Base-by-base conservation (phyloP, 345 rosid genomes). In the Aquilaria sinensis region DNA sequence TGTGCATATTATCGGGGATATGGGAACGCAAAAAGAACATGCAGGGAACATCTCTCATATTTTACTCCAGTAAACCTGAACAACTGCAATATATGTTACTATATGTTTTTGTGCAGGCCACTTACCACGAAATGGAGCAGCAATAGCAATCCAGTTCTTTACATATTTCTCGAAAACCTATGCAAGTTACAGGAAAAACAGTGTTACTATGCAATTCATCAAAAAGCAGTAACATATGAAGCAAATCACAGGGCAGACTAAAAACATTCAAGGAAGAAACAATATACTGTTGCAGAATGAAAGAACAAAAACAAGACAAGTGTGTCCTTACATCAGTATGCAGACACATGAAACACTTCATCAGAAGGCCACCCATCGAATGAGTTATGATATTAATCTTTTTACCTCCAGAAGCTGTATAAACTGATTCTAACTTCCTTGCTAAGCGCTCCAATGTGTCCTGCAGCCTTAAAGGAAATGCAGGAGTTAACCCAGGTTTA, bases 321-420 rank as follows among this genome's bases (percentile, higher is more conserved):
- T 52, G 43, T 60, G 12, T 29, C 10, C 51, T 78, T 90, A 90
- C 98, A 79, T 93, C 90, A 68, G 73, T 64, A 31, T 77, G 95
- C 61, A 90, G 85, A 67, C 80, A 66, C 95, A 90, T 86, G 83
- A 93, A 93, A 78, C 98, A 93, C 75, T 93, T 93, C 78, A 90
- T 85, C 37, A 93, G 75, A 56, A 93, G 76, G 37, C 98, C 98
- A 10, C 98, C 98, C 98, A 93, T 93, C 12, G 98, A 93, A 77
- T 93, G 98, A 76, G 86, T 86, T 30, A 90, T 86, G 46, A 93
- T 53, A 68, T 77, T 93, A 66, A 93, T 88, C 85, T 88, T 93
- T 78, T 85, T 93, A 71, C 81, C 95, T 58, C 97, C 99, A 8
- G 96, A 85, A 31, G 88, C 96, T 57, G 77, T 74, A 73, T 86